Percentiles rank a stretch among this genome's conserved stretches.
Conservation (phyloP, 257 asterid genomes). For the Przewalskia tangutica region DNA sequence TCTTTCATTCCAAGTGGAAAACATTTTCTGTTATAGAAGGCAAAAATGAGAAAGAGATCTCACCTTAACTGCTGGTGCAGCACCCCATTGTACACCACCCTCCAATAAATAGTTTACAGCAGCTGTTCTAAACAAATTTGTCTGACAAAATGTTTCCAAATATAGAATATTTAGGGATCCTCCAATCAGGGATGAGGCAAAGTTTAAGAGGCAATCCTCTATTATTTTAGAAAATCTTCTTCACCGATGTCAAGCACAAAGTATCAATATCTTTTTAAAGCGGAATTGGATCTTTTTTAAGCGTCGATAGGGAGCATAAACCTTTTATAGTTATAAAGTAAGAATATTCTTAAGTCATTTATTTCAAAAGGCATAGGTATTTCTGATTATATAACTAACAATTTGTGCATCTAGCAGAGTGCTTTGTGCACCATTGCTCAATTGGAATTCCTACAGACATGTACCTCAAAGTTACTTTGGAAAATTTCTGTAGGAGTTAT, state of each 20-base stretch:
- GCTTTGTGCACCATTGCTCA: background rate
- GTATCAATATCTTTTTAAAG: background rate
- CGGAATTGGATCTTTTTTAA: too few species aligned
- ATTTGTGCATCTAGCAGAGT: background rate
- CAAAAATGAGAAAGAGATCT: conserved; percentile 11
- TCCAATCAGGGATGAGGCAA: background rate
- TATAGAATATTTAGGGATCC: conserved; percentile 5
- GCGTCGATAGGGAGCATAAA: background rate
- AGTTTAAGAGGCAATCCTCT: background rate
- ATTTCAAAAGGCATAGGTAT: background rate
- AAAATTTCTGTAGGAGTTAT: background rate
- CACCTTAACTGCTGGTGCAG: conserved; percentile 82
- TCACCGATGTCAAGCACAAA: background rate
- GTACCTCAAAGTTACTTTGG: background rate
- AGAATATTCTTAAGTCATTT: background rate
- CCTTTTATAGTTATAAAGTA: background rate
- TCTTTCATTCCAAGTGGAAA: conserved; percentile 3
- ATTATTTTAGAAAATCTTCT: background rate
- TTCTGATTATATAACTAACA: background rate
- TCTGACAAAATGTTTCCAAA: conserved; percentile 32
- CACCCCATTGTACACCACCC: conserved; percentile 94
- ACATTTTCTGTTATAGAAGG: background rate
- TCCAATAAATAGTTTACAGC: conserved; percentile 87
- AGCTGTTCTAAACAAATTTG: conserved; percentile 76
- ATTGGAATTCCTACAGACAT: background rate